A percentile compares a stretch with the other conserved stretches of the same genome.
These are phyloP conservation scores for Flaveria robusta DNA, from an alignment of 129 eudicot genomes.

Conservation along the genomic window DNA sequence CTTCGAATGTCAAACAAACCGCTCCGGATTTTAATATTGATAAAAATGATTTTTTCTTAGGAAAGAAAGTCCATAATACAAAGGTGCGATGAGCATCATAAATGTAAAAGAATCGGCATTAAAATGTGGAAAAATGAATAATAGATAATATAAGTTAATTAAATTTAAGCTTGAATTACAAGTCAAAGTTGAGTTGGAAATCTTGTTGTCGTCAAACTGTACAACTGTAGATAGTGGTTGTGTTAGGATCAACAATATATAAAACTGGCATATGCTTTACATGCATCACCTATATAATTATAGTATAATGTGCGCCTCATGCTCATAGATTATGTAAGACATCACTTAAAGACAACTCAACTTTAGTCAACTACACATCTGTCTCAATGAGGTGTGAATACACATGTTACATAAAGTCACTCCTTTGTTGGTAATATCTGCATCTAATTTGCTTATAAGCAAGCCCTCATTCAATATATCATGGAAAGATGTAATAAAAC, in stretches of 20 bases:
- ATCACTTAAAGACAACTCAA: background rate
- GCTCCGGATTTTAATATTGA: background rate
- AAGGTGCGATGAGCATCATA: background rate
- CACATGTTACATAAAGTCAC: background rate
- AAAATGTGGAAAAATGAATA: background rate
- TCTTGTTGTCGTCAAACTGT: background rate
- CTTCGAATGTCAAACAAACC: background rate
- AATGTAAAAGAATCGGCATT: background rate
- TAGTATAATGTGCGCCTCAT: background rate
- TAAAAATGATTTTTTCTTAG: too few relatives aligned
- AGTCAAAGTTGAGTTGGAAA: background rate
- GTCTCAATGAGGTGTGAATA: background rate
- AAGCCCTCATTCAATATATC: background rate
- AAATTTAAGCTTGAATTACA: background rate
- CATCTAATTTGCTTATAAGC: slow-evolving; percentile 3
- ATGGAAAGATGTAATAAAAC: background rate
- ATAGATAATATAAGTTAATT: background rate
- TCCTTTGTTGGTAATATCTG: background rate
- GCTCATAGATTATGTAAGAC: background rate
- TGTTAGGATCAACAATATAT: background rate
- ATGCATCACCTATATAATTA: background rate
- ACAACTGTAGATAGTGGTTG: background rate
- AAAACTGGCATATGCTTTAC: background rate
- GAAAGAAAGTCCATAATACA: background rate
- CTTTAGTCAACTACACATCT: background rate